Percentiles rank a stretch among this genome's conserved stretches.
Conservation (phyloP, 169 alveolate genomes). For the Neospora caninum region DNA sequence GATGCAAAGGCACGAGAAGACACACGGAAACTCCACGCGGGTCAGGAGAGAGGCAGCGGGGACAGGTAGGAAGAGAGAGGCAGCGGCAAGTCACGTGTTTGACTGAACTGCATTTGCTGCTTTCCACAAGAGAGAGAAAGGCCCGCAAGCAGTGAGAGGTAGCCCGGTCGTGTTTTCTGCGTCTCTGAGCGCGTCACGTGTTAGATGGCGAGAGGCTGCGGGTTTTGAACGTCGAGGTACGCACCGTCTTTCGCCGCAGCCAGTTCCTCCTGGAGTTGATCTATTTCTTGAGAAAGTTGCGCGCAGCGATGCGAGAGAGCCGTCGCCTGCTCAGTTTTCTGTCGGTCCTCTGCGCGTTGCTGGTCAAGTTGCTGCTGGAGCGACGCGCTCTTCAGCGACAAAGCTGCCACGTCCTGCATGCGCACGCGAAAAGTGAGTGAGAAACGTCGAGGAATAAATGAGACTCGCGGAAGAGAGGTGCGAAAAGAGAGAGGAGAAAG, state of each 20-base stretch:
- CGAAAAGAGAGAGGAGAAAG: neutral
- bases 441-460: neutral
- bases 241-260: slow-evolving; percentile 35
- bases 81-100: too few relatives aligned
- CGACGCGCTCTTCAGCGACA: slow-evolving; percentile 40
- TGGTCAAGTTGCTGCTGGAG: slow-evolving; percentile 35
- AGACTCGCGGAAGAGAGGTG: neutral
- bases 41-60: too few relatives aligned
- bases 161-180: too few relatives aligned
- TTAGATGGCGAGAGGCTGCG: too few relatives aligned
- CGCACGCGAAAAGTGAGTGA: neutral
- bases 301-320: neutral
- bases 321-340: neutral
- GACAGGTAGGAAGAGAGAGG: too few relatives aligned
- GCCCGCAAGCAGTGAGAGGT: too few relatives aligned
- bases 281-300: neutral
- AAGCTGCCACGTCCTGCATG: slow-evolving; percentile 21
- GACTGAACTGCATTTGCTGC: too few relatives aligned
- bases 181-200: too few relatives aligned
- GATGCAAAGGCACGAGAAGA: too few relatives aligned
- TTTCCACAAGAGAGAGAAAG: too few relatives aligned
- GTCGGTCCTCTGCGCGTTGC: neutral
- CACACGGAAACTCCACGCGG: too few relatives aligned
- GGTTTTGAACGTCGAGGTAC: too few relatives aligned
- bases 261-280: slow-evolving; percentile 12